Evolutionary conservation across 345 rosid genomes (phyloP).

Genomic region (Ceriops decandra): DNA sequence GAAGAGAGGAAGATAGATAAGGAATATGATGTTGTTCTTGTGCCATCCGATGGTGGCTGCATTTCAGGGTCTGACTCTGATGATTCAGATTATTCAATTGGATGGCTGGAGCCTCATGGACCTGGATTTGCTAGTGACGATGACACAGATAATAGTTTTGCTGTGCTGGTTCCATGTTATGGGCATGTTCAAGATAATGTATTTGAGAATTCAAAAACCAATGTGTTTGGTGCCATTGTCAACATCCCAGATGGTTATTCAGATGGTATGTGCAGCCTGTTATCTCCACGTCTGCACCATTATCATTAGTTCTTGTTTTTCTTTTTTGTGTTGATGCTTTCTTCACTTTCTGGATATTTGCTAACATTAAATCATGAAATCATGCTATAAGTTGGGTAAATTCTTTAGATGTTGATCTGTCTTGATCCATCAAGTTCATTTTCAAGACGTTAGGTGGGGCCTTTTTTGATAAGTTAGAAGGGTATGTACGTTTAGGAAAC

Average conservation of each 20-base stretch:
- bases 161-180: constrained; percentile 70
- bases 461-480: not conserved
- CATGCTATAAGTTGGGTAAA: not conserved
- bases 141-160: constrained; percentile 58
- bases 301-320: not conserved
- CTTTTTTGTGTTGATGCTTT: not conserved
- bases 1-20: constrained; percentile 63
- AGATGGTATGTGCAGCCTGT: constrained; percentile 38
- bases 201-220: constrained; percentile 31
- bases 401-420: not conserved
- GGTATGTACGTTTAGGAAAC: not conserved
- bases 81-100: constrained; percentile 67
- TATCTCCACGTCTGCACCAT: not conserved
- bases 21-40: constrained; percentile 69
- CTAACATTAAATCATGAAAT: not conserved
- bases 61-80: constrained; percentile 74
- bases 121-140: constrained; percentile 56
- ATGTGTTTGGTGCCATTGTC: constrained; percentile 37
- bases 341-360: not conserved
- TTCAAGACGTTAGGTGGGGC: not conserved
- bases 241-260: constrained; percentile 40
- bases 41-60: constrained; percentile 73
- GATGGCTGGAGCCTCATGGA: constrained; percentile 83
- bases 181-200: constrained; percentile 36
- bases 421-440: not conserved